phyloP scores from a whole-genome alignment of 2,329 filamentous ascomycete species.

The Ceratocystis alfenasii region DNA sequence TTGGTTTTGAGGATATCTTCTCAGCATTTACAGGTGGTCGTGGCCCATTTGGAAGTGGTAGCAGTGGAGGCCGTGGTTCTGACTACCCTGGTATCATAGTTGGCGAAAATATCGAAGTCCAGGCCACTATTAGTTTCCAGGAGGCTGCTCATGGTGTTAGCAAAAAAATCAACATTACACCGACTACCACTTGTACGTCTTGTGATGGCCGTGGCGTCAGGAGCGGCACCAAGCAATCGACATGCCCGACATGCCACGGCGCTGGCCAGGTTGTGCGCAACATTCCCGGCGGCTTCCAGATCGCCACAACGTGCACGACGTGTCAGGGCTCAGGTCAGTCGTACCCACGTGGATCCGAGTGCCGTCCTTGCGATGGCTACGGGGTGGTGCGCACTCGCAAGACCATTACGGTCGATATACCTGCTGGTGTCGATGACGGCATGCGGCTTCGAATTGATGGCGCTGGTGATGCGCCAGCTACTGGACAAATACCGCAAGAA shows the following conservation, averaged over 20 bases:
- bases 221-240: conserved; percentile 56
- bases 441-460: conserved; percentile 80
- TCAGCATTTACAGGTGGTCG: conserved; percentile 60
- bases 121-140: conserved; percentile 86
- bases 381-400: conserved; percentile 75
- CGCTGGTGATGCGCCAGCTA: conserved; percentile 76
- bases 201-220: conserved; percentile 80
- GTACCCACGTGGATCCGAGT: conserved; percentile 70
- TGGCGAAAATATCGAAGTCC: conserved; percentile 93
- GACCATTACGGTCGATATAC: conserved; percentile 81
- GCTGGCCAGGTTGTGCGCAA: conserved; percentile 79
- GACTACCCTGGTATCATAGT: conserved; percentile 71
- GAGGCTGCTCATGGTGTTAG: conserved; percentile 84
- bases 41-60: conserved; percentile 45
- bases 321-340: conserved; percentile 69
- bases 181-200: conserved; percentile 66
- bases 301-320: conserved; percentile 74
- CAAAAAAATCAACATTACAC: conserved; percentile 80
- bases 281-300: conserved; percentile 88
- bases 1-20: conserved; percentile 96
- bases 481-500: conserved; percentile 54
- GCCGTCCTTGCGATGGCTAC: conserved; percentile 64
- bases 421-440: conserved; percentile 88
- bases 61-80: conserved; percentile 45
- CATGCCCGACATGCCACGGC: conserved; percentile 72